These are phyloP conservation scores for Pyrenopolyporus hunteri DNA, from an alignment of 495 filamentous ascomycete genomes.

Conservation along the genomic window DNA sequence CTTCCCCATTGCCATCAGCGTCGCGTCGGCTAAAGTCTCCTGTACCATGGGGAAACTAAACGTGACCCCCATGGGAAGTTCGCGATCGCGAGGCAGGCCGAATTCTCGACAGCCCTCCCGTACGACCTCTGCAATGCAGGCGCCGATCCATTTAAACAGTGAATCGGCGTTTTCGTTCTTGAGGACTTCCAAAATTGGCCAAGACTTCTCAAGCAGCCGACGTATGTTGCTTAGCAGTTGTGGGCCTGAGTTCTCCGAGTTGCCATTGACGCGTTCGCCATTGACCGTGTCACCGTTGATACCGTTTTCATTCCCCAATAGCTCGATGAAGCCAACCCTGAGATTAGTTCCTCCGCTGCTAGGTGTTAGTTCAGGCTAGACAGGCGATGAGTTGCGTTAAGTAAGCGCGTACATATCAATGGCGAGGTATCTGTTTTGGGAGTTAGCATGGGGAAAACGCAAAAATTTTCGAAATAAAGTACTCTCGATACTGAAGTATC, in stretches of 20 bases:
- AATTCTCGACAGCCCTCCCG: slow-evolving; percentile 48
- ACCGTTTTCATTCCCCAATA: slow-evolving; percentile 56
- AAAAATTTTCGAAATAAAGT: neutral
- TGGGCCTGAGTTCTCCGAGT: neutral
- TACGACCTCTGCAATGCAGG: slow-evolving; percentile 76
- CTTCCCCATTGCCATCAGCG: slow-evolving; percentile 86
- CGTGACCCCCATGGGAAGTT: slow-evolving; percentile 78
- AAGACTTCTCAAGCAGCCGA: slow-evolving; percentile 70
- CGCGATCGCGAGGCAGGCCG: slow-evolving; percentile 39
- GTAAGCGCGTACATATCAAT: slow-evolving; percentile 69
- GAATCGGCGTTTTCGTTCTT: slow-evolving; percentile 78
- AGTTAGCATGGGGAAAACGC: slow-evolving; percentile 26
- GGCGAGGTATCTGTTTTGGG: slow-evolving; percentile 63
- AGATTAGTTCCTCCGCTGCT: slow-evolving; percentile 76
- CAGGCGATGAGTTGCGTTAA: neutral
- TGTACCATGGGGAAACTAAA: slow-evolving; percentile 90
- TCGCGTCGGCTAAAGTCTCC: slow-evolving; percentile 74
- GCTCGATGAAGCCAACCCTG: slow-evolving; percentile 77
- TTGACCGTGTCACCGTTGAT: slow-evolving; percentile 26
- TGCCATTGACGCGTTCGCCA: slow-evolving; percentile 14
- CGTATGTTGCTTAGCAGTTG: slow-evolving; percentile 53
- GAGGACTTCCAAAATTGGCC: slow-evolving; percentile 80
- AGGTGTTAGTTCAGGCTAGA: slow-evolving; percentile 8
- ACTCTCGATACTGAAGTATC: neutral
- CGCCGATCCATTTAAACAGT: slow-evolving; percentile 80